These are phyloP conservation scores for Fereydounia khargensis DNA, from an alignment of 1,284 basidiomycete species.

Conservation along the genomic window DNA sequence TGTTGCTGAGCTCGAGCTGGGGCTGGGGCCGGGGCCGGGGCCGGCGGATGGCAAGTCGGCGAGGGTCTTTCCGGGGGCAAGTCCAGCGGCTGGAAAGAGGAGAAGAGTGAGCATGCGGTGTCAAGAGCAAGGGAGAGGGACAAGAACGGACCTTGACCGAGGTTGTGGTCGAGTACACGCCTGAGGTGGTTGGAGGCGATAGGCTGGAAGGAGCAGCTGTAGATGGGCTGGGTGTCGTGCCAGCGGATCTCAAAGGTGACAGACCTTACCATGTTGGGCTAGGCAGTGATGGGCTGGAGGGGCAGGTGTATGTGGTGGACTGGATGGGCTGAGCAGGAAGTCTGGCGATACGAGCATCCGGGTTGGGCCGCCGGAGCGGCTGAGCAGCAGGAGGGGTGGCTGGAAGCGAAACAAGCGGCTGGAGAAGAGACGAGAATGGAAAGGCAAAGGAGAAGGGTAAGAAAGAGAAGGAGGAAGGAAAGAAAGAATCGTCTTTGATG, in stretches of 20 bases:
- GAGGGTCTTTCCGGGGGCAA: constrained; percentile 44
- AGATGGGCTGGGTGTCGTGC: constrained; percentile 57
- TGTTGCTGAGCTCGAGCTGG: constrained; percentile 1
- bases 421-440: no score
- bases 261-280: constrained; percentile 49
- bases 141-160: constrained; percentile 33
- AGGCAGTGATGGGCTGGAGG: neutral
- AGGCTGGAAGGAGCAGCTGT: constrained; percentile 53
- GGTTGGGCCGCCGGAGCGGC: no score
- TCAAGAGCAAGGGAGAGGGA: neutral
- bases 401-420: no score
- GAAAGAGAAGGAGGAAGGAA: no score
- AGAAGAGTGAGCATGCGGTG: neutral
- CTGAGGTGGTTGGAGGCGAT: constrained; percentile 41
- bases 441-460: no score
- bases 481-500: no score
- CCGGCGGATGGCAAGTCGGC: constrained; percentile 4
- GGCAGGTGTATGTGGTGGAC: no score
- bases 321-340: no score
- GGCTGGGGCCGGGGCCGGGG: constrained; percentile 4
- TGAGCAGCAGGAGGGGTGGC: no score
- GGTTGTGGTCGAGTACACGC: constrained; percentile 52
- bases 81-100: constrained; percentile 33
- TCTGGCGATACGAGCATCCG: no score
- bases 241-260: constrained; percentile 56